Evolutionary conservation across 495 filamentous ascomycete genomes (phyloP).

Genomic region (Hamigera avellanea): DNA sequence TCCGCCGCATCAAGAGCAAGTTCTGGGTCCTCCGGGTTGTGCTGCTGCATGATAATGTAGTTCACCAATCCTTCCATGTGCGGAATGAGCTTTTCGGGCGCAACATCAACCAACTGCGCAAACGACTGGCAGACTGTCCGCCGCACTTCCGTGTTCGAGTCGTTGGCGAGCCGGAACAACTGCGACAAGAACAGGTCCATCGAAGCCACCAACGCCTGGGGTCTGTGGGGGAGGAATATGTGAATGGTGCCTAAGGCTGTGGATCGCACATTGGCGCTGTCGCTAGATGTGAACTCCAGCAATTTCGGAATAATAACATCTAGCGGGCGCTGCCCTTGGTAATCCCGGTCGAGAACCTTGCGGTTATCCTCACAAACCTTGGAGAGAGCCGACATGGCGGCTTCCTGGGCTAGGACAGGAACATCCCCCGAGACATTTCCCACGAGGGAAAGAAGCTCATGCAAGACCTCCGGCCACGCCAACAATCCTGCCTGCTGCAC

Average conservation of each 20-base stretch:
- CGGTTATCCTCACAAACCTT: constrained; percentile 97
- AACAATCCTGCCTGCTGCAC: constrained; percentile 74
- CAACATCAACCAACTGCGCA: constrained; percentile 80
- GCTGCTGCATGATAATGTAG: constrained; percentile 86
- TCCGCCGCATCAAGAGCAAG: constrained; percentile 90
- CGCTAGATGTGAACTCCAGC: constrained; percentile 69
- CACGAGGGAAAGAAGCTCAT: constrained; percentile 66
- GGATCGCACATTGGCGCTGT: constrained; percentile 61
- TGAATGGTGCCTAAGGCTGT: constrained; percentile 77
- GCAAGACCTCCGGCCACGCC: constrained; percentile 82
- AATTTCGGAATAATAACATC: constrained; percentile 85
- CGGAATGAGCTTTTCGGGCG: constrained; percentile 79
- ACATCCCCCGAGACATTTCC: constrained; percentile 58
- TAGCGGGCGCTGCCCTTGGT: constrained; percentile 74
- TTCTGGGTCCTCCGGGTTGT: constrained; percentile 73
- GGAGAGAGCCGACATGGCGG: constrained; percentile 80
- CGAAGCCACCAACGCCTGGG: constrained; percentile 60
- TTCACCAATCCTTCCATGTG: constrained; percentile 83
- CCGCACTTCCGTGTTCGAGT: constrained; percentile 65
- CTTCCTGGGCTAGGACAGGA: constrained; percentile 67
- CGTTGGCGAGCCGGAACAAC: constrained; percentile 69
- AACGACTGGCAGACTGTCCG: constrained; percentile 90
- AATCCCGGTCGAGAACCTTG: constrained; percentile 73
- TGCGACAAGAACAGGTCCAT: constrained; percentile 72
- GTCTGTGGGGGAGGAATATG: constrained; percentile 74